A percentile compares a stretch with the other conserved stretches of the same genome.
These are phyloP conservation scores for Dictyostelium firmibasis DNA, from an alignment of 78 protist genomes.

Conservation along the genomic window DNA sequence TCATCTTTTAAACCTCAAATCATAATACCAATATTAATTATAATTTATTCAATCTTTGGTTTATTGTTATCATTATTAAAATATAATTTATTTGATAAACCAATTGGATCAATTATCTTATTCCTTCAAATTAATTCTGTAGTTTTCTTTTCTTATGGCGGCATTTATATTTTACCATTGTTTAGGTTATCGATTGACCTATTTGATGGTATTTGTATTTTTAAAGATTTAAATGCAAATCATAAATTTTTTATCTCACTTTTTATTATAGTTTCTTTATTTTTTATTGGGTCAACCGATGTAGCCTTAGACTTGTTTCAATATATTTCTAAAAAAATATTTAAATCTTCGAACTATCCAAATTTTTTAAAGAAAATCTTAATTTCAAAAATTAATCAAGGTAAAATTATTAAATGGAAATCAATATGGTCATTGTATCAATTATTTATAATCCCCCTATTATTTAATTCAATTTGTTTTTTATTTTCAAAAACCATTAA, in stretches of 20 bases:
- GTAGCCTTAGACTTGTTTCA: not conserved
- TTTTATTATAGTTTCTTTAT: not conserved
- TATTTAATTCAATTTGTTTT: not conserved
- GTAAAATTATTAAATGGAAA: not conserved
- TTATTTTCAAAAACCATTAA: not conserved
- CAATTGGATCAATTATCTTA: not conserved
- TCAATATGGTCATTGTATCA: not conserved
- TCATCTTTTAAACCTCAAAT: not conserved
- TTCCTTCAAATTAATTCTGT: not conserved
- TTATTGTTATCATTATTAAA: not conserved
- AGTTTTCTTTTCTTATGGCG: not conserved
- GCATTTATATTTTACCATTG: not conserved
- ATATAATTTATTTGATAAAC: not conserved
- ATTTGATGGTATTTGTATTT: not conserved
- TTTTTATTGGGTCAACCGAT: not conserved
- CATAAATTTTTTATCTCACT: not conserved
- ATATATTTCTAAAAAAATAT: not conserved
- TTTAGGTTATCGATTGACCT: not conserved
- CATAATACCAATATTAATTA: not conserved
- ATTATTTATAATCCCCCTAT: not conserved
- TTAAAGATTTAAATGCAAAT: not conserved
- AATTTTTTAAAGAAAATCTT: not conserved
- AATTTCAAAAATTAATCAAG: not conserved
- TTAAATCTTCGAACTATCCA: not conserved
- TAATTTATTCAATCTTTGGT: not conserved